These are phyloP conservation scores for Takashimella koratensis DNA, from an alignment of 1,284 basidiomycete species.

Conservation along the genomic window DNA sequence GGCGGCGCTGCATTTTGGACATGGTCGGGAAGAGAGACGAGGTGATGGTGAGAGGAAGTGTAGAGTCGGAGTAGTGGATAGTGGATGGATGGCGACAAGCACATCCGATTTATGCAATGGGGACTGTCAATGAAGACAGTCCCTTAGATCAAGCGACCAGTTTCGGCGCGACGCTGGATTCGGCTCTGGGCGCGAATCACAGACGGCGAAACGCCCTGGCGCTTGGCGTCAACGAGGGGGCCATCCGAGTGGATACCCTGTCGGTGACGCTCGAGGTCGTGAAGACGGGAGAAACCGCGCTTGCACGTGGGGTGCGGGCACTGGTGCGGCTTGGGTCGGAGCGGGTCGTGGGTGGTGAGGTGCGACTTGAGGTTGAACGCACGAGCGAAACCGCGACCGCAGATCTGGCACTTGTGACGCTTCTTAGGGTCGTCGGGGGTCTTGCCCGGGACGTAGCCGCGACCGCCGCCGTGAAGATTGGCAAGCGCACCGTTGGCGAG, in stretches of 20 bases:
- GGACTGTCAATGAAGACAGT: slow-evolving; percentile 3
- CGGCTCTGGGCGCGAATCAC: slow-evolving; percentile 45
- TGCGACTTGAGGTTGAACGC: slow-evolving; percentile 52
- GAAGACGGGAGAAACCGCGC: slow-evolving; percentile 49
- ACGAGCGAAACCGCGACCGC: slow-evolving; percentile 49
- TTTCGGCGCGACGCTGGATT: slow-evolving; percentile 39
- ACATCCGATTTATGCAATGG: slow-evolving; percentile 28
- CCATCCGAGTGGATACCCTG: slow-evolving; percentile 50
- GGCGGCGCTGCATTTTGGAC: slow-evolving; percentile 49
- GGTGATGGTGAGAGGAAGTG: slow-evolving; percentile 27
- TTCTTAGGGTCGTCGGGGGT: slow-evolving; percentile 51
- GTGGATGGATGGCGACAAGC: slow-evolving; percentile 31
- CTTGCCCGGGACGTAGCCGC: slow-evolving; percentile 49
- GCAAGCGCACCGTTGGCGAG: slow-evolving; percentile 25
- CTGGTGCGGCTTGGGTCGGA: slow-evolving; percentile 47
- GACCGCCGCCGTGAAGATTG: slow-evolving; percentile 47
- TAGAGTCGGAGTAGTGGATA: slow-evolving; percentile 34
- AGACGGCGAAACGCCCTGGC: slow-evolving; percentile 42
- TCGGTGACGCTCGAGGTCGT: slow-evolving; percentile 51
- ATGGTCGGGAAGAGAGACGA: slow-evolving; percentile 13
- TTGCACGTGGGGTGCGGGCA: slow-evolving; percentile 48
- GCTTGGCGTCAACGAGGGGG: slow-evolving; percentile 48
- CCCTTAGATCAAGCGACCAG: slow-evolving; percentile 39
- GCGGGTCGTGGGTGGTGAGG: slow-evolving; percentile 49
- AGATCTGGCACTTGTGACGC: slow-evolving; percentile 49